These are phyloP conservation scores for Parmelia sp. DNA, from an alignment of 495 filamentous ascomycete genomes.

Conservation along the genomic window DNA sequence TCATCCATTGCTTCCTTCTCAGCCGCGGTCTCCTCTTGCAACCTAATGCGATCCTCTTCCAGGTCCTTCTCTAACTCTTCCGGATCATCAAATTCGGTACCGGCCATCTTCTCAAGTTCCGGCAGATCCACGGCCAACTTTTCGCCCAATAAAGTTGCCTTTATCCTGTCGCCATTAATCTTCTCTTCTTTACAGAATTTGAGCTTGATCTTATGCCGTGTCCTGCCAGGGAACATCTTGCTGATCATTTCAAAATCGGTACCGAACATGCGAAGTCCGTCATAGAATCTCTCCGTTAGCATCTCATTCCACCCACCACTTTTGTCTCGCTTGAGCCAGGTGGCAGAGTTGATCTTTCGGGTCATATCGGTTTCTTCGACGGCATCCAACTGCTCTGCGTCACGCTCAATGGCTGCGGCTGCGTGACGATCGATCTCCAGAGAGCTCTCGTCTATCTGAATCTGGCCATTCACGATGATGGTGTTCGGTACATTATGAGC, in stretches of 20 bases:
- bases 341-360: constrained; percentile 62
- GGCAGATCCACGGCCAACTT: constrained; percentile 56
- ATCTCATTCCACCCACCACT: constrained; percentile 70
- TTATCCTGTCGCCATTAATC: constrained; percentile 62
- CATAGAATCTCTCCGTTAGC: constrained; percentile 77
- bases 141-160: constrained; percentile 57
- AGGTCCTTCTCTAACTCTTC: constrained; percentile 55
- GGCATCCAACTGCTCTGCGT: constrained; percentile 51
- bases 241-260: constrained; percentile 89
- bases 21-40: constrained; percentile 60
- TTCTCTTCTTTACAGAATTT: constrained; percentile 92
- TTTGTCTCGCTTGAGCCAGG: constrained; percentile 64
- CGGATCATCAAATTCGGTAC: constrained; percentile 48
- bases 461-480: constrained; percentile 74
- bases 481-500: constrained; percentile 47
- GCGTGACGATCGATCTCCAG: constrained; percentile 76
- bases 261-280: constrained; percentile 77
- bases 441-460: constrained; percentile 71
- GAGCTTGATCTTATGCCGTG: constrained; percentile 72
- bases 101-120: constrained; percentile 58
- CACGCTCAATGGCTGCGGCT: constrained; percentile 49
- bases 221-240: constrained; percentile 70
- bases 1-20: constrained; percentile 41
- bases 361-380: constrained; percentile 82
- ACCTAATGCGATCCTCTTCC: constrained; percentile 60